Base-by-base conservation (phyloP, 768 basidiomycete genomes). In the Chalciporus piperatus region DNA sequence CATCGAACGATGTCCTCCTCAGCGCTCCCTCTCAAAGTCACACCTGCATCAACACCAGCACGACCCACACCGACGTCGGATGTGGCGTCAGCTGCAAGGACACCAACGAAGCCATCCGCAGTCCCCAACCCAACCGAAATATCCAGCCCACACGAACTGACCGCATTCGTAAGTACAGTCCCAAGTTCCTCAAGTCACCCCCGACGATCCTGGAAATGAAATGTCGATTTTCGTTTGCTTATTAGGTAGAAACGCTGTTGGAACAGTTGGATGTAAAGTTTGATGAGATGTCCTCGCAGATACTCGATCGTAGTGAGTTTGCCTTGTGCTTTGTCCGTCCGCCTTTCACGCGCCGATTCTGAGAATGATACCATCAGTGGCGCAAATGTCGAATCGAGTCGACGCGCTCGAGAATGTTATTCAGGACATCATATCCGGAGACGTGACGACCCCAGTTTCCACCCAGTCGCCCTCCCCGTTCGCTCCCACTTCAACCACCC, bases 91-190 rank as follows among this genome's bases (percentile, higher is more conserved):
- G 57, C 49, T 41, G 40, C 57, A 27, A 59, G 52, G 60, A 82
- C 80, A n/a, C 79, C 81, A 22, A 74, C 78, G 48, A 81, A 78
- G 56, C 75, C 75, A 47, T 51, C 60, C 0, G 51, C 70, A 20
- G 63, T 64, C 51, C 52, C 70, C 32, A 69, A 61, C 56, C 69
- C 77, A 1, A 74, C 74, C 51, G 89, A 93, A 59, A 92, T 92
- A 32, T 92, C 93, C 2, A 92, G 90, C 62, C 94, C 94, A 1
- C 93, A 95, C 66, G 94, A 97, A 67, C 71, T 97, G 57, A 96
- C 94, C 27, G 92, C 92, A 19, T 97, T 94, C 71, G 94, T 97
- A 66, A 70, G 89, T 79, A 43, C 35, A 37, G 1, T 14, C 33
- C 35, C 32, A 28, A 27, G 30, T 32, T 32, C 12, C 8, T 12